A percentile compares a stretch with the other conserved stretches of the same genome.
Evolutionary conservation across 2,329 filamentous ascomycete genomes (phyloP).

Genomic region (Hypocreales sp.): DNA sequence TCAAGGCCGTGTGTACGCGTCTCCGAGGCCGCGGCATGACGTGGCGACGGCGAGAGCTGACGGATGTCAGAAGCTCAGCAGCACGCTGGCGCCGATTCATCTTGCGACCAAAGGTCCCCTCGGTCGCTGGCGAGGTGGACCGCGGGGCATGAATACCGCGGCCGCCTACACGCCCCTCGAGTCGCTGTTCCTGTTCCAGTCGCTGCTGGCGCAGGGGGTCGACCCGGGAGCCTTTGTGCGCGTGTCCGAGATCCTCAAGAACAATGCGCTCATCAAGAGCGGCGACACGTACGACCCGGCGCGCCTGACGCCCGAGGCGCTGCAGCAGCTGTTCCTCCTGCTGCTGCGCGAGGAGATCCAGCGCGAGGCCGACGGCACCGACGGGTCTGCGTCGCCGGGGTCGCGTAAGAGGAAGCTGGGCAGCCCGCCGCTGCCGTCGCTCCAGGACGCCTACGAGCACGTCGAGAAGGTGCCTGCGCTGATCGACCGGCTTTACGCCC

Average conservation of each 20-base stretch:
- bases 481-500: slow-evolving; percentile 57
- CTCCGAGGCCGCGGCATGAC: slow-evolving; percentile 14
- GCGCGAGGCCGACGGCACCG: slow-evolving; percentile 25
- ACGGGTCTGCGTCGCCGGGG: slow-evolving; percentile 34
- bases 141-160: slow-evolving; percentile 38
- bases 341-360: slow-evolving; percentile 60
- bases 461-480: slow-evolving; percentile 53
- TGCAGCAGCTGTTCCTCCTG: slow-evolving; percentile 64
- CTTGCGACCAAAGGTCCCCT: slow-evolving; percentile 37
- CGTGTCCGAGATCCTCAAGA: slow-evolving; percentile 61
- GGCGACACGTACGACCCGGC: slow-evolving; percentile 56
- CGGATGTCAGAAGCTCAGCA: background rate
- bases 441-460: slow-evolving; percentile 52
- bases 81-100: slow-evolving; percentile 40
- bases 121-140: slow-evolving; percentile 39
- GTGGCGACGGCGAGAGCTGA: slow-evolving; percentile 4
- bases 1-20: slow-evolving; percentile 16
- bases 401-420: slow-evolving; percentile 63
- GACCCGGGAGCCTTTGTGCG: slow-evolving; percentile 49
- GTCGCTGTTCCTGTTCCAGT: slow-evolving; percentile 73
- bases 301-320: slow-evolving; percentile 60
- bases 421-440: slow-evolving; percentile 44
- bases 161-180: slow-evolving; percentile 71
- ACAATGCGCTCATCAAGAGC: slow-evolving; percentile 56
- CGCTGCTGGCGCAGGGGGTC: slow-evolving; percentile 52